A percentile compares a stretch with the other conserved stretches of the same genome.
These are phyloP conservation scores for Ceratocystis ficicola DNA, from an alignment of 2,329 filamentous ascomycete species.

Conservation along the genomic window DNA sequence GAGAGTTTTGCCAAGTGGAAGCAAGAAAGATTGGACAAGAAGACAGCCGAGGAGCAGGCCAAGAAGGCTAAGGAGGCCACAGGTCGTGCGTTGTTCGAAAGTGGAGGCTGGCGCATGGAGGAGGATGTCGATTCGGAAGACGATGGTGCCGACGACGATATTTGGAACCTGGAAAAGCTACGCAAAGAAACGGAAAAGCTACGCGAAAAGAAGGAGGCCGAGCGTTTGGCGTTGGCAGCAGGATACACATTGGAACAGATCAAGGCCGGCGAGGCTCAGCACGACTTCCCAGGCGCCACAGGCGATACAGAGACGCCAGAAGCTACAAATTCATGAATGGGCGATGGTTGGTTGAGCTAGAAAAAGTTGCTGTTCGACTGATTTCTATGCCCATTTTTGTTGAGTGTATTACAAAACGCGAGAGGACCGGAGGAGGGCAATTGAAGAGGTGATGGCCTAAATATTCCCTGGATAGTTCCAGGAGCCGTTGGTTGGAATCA, in stretches of 20 bases:
- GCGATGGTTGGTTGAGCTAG: background rate
- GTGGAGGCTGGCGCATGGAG: constrained; percentile 74
- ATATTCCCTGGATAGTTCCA: constrained; percentile 13
- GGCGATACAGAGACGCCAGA: constrained; percentile 11
- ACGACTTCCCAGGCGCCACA: constrained; percentile 20
- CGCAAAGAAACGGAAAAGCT: constrained; percentile 73
- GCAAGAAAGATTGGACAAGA: constrained; percentile 86
- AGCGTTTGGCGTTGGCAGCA: constrained; percentile 31
- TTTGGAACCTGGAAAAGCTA: constrained; percentile 73
- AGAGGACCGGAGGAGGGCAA: background rate
- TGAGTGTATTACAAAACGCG: background rate
- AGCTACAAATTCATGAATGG: background rate
- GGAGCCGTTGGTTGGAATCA: constrained; percentile 6
- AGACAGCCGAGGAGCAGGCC: constrained; percentile 83
- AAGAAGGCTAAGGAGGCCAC: constrained; percentile 89
- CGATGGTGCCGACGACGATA: constrained; percentile 39
- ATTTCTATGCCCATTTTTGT: background rate
- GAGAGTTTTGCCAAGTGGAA: constrained; percentile 97
- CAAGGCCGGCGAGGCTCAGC: constrained; percentile 19
- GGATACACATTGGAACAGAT: constrained; percentile 21
- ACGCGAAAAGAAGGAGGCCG: constrained; percentile 64
- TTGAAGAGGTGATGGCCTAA: constrained; percentile 7
- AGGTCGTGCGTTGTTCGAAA: constrained; percentile 88
- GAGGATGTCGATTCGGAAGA: constrained; percentile 54
- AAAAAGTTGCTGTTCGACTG: background rate